These are phyloP conservation scores for Nothopassalora personata DNA, from an alignment of 2,329 filamentous ascomycete genomes.

Conservation along the genomic window DNA sequence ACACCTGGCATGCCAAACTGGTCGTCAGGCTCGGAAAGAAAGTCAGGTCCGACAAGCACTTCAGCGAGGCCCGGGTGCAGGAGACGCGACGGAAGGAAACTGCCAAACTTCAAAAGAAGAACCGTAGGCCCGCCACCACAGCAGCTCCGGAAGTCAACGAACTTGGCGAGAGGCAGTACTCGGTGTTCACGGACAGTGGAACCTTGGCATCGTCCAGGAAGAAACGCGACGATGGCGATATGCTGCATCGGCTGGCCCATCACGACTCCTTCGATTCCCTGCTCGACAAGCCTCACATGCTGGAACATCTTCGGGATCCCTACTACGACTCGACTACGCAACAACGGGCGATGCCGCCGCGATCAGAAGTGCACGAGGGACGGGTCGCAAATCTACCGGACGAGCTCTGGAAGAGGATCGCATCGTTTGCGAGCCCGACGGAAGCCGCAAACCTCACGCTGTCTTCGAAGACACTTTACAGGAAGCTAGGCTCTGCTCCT, in stretches of 20 bases:
- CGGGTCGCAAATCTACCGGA: slow-evolving; percentile 43
- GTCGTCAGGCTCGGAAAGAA: slow-evolving; percentile 24
- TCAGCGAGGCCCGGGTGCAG: slow-evolving; percentile 25
- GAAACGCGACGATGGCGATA: slow-evolving; percentile 33
- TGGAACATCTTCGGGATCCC: slow-evolving; percentile 21
- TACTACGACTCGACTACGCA: slow-evolving; percentile 11
- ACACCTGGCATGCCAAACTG: slow-evolving; percentile 27
- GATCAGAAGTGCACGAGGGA: slow-evolving; percentile 32
- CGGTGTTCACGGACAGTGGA: slow-evolving; percentile 24
- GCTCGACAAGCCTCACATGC: slow-evolving; percentile 20
- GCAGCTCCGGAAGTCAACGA: slow-evolving; percentile 26
- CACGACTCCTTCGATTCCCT: slow-evolving; percentile 34
- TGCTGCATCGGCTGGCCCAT: slow-evolving; percentile 36
- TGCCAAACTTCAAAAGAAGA: slow-evolving; percentile 18
- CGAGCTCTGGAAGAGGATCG: slow-evolving; percentile 44
- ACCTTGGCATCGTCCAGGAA: slow-evolving; percentile 18
- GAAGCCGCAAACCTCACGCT: slow-evolving; percentile 48
- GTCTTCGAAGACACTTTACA: slow-evolving; percentile 44
- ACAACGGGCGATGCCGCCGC: slow-evolving; percentile 8
- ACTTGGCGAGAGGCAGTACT: slow-evolving; percentile 31
- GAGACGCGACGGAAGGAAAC: slow-evolving; percentile 23
- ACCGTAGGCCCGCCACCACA: slow-evolving; percentile 7
- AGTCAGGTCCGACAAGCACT: slow-evolving; percentile 28
- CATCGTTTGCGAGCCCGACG: slow-evolving; percentile 38
- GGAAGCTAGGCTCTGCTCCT: slow-evolving; percentile 38